Evolutionary conservation across 768 basidiomycete genomes (phyloP), one percentile per base, ranked within the genome.

Genomic region (Kwoniella newhampshirensis): DNA sequence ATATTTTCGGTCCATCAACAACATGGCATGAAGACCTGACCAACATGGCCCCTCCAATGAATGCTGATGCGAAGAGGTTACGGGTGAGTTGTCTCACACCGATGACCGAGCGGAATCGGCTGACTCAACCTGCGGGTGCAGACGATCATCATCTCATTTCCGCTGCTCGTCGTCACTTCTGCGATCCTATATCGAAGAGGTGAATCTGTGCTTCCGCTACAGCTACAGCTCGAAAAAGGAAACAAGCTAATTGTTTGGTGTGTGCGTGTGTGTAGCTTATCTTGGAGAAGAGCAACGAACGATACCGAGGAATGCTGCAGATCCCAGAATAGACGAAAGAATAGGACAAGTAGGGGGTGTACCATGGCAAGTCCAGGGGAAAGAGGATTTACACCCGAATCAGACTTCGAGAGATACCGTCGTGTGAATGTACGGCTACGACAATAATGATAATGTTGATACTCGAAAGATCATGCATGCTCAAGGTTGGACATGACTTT

Each of bases 111-210:
- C 1, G n/a, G n/a, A n/a, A n/a, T n/a, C n/a, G n/a, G n/a, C n/a
- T n/a, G n/a, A n/a, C n/a, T n/a, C n/a, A n/a, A 15, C 32, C 21
- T 39, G 7, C 4, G 35, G 5, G 20, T 43, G 12, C 30, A 70
- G 68, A 68, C 61, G 9, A 66, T 71, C 53, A 68, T 71, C 53
- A 60, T 66, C 11, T 68, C 66, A 11, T 64, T 68, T 27, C 69
- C 69, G 3, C 37, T 71, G 1, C 51, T 71, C 4, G 66, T 71
- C 2, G 69, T 66, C 9, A 67, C 64, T 9, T 59, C 66, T 3
- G 66, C 69, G 1, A 67, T 67, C 51, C 51, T 70, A 9, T 70
- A 70, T 43, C 54, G 68, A 30, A 47, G 69, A 39, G 52, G 66
- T 66, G 35, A n/a, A n/a, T n/a, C n/a, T n/a, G n/a, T n/a, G n/a